Evolutionary conservation across 441 rosid genomes (phyloP).

Genomic region (Adansonia rubrostipa): DNA sequence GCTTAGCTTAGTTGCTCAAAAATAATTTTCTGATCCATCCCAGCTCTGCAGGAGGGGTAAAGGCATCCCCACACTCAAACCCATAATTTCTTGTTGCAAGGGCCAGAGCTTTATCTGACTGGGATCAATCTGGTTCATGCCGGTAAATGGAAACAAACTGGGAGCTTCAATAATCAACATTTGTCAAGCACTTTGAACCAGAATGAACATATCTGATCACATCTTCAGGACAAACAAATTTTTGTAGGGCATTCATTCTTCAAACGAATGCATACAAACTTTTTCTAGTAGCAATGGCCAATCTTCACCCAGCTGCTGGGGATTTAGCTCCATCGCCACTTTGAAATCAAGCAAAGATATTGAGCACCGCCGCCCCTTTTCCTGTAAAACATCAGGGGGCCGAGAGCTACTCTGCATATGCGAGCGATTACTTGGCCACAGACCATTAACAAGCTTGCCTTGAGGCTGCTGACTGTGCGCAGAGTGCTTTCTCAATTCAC

Average conservation of each 20-base stretch:
- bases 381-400: constrained; percentile 46
- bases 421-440: constrained; percentile 61
- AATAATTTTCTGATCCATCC: constrained; percentile 38
- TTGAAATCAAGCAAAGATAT: constrained; percentile 82
- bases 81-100: constrained; percentile 38
- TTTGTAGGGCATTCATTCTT: constrained; percentile 51
- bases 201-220: constrained; percentile 31
- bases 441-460: constrained; percentile 55
- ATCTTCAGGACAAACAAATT: constrained; percentile 39
- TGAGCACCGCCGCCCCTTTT: constrained; percentile 44
- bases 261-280: constrained; percentile 59
- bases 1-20: constrained; percentile 45
- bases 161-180: constrained; percentile 37
- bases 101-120: constrained; percentile 38
- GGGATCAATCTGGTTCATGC: constrained; percentile 42
- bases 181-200: constrained; percentile 45
- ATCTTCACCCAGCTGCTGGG: constrained; percentile 87
- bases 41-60: constrained; percentile 47
- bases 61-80: constrained; percentile 38
- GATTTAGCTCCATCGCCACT: constrained; percentile 90
- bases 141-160: constrained; percentile 30
- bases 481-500: constrained; percentile 47
- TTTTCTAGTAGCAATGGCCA: constrained; percentile 89
- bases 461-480: constrained; percentile 61
- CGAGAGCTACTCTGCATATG: constrained; percentile 53